phyloP scores from a whole-genome alignment of 78 protist genomes.

The Bigelowiella natans region DNA sequence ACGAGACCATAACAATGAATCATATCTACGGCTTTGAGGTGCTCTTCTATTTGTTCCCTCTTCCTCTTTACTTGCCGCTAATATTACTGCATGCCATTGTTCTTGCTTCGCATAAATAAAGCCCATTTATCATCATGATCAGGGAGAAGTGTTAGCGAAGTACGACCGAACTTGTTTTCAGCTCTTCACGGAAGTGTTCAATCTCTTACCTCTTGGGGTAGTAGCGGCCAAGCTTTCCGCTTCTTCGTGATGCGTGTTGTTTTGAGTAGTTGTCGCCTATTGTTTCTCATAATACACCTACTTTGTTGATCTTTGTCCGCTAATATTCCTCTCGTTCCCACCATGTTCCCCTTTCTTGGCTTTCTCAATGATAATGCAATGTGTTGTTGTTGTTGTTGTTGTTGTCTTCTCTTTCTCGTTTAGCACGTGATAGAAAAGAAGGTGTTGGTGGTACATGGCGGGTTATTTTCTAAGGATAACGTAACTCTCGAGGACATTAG shows the following conservation, averaged over 20 bases:
- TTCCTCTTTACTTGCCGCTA: too few relatives aligned
- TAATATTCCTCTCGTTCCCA: neutral
- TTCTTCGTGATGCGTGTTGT: too few relatives aligned
- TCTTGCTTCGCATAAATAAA: too few relatives aligned
- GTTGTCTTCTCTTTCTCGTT: neutral
- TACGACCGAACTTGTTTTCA: neutral
- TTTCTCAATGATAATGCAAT: neutral
- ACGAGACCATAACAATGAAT: conserved; percentile 13
- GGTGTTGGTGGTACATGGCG: neutral
- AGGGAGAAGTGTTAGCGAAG: conserved; percentile 8
- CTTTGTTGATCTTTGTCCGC: neutral
- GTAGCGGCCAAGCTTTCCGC: too few relatives aligned
- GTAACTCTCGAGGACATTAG: neutral
- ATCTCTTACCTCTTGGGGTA: neutral
- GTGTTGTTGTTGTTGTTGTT: neutral
- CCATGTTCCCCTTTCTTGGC: neutral
- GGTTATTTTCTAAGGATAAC: neutral
- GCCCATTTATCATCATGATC: too few relatives aligned
- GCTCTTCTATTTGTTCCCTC: too few relatives aligned
- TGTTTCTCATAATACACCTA: too few relatives aligned
- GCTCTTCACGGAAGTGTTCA: neutral
- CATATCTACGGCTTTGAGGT: conserved; percentile 11
- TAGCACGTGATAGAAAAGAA: neutral
- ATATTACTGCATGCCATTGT: too few relatives aligned
- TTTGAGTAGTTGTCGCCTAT: too few relatives aligned